These are phyloP conservation scores for Aurantiochytrium sp. DNA, from an alignment of 108 stramenopile genomes.

Conservation along the genomic window DNA sequence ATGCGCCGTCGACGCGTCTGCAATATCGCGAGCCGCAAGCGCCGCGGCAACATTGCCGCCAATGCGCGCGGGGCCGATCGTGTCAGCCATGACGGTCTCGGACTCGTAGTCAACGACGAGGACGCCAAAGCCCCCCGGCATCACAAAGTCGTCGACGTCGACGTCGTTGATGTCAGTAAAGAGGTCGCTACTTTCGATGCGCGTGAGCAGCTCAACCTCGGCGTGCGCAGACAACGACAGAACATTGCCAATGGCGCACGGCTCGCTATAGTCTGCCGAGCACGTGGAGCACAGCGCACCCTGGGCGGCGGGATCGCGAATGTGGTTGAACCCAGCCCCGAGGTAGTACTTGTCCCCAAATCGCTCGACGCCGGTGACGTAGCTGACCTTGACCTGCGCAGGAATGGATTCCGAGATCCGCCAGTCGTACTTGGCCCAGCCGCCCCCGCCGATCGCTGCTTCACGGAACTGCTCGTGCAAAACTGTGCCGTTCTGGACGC, in stretches of 20 bases:
- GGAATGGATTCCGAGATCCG: not conserved
- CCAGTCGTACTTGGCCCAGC: not conserved
- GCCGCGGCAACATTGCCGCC: not conserved
- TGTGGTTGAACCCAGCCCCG: not conserved
- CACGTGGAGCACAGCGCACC: not conserved
- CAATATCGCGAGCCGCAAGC: not conserved
- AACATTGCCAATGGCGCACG: not conserved
- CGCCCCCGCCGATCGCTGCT: not conserved
- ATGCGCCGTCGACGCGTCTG: not conserved
- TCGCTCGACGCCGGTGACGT: not conserved
- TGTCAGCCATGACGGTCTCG: not conserved
- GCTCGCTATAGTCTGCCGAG: not conserved
- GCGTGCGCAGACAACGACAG: not conserved
- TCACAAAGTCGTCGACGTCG: not conserved
- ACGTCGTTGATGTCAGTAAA: not conserved
- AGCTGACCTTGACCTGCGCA: not conserved
- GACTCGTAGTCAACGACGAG: not conserved
- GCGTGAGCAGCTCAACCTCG: not conserved
- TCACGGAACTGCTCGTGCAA: not conserved
- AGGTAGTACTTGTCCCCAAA: not conserved
- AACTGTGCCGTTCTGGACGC: not conserved
- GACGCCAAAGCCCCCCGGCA: not conserved
- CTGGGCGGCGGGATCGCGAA: not conserved
- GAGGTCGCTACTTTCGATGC: not conserved
- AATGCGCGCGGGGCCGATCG: not conserved